phyloP scores from a whole-genome alignment of 2,329 filamentous ascomycete genomes.

The Lecanicillium sp. region DNA sequence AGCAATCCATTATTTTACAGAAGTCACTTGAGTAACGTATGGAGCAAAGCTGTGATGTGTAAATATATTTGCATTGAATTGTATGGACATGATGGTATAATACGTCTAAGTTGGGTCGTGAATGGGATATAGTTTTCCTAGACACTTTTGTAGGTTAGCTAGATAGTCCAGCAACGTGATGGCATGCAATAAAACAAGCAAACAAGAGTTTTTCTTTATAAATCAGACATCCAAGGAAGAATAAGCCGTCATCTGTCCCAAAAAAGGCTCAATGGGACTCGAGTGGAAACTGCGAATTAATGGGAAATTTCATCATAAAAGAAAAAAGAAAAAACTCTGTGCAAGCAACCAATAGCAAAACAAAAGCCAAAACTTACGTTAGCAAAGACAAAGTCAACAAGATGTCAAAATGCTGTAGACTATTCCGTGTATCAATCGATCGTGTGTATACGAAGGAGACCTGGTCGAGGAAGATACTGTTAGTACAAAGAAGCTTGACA shows the following conservation, averaged over 20 bases:
- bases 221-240: slow-evolving; percentile 75
- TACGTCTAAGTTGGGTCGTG: no score
- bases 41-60: not conserved
- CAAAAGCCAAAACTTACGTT: slow-evolving; percentile 12
- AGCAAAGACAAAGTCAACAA: not conserved
- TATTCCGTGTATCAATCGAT: not conserved
- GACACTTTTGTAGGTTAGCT: slow-evolving; percentile 17
- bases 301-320: slow-evolving; percentile 65
- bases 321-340: slow-evolving; percentile 11
- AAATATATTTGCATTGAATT: no score
- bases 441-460: not conserved
- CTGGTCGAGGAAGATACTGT: not conserved
- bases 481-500: slow-evolving; percentile 7
- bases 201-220: slow-evolving; percentile 16
- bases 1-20: no score
- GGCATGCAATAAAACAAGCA: not conserved
- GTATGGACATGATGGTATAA: no score
- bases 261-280: slow-evolving; percentile 62
- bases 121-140: not conserved
- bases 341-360: slow-evolving; percentile 10
- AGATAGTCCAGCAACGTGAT: slow-evolving; percentile 4
- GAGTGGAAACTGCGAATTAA: slow-evolving; percentile 87
- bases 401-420: no score
- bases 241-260: slow-evolving; percentile 60
- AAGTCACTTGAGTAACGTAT: not conserved